phyloP scores from a whole-genome alignment of 306 rosid species.

The Castanopsis chinensis region DNA sequence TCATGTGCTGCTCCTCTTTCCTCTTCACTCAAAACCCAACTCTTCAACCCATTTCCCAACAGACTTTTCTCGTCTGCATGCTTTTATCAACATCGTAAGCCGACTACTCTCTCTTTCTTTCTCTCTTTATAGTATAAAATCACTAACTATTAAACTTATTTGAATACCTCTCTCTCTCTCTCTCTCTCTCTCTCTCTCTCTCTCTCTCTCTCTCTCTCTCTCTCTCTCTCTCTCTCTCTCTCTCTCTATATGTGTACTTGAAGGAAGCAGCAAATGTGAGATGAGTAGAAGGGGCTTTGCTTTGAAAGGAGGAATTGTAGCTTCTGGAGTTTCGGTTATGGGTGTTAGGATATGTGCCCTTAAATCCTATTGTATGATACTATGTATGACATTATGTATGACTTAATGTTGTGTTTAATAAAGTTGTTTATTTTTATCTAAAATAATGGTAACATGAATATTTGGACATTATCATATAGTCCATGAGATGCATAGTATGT shows the following conservation, averaged over 20 bases:
- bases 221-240: no score
- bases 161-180: background rate
- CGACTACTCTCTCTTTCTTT: background rate
- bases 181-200: no score
- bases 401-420: no score
- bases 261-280: constrained; percentile 85
- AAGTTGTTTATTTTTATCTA: no score
- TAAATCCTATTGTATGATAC: no score
- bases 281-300: constrained; percentile 62
- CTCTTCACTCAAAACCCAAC: constrained; percentile 43
- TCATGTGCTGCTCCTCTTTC: constrained; percentile 25
- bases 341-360: no score
- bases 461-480: no score
- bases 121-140: background rate
- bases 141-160: constrained; percentile 6
- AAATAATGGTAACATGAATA: no score
- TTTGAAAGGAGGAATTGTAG: constrained; percentile 75
- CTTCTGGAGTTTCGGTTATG: constrained; percentile 68
- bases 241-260: no score
- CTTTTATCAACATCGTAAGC: constrained; percentile 48
- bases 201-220: no score
- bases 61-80: constrained; percentile 36
- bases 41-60: constrained; percentile 30
- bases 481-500: no score
- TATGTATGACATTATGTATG: no score